Evolutionary conservation across 2,329 filamentous ascomycete genomes (phyloP), one percentile per base, ranked within the genome.

Genomic region (Botryotinia calthae): DNA sequence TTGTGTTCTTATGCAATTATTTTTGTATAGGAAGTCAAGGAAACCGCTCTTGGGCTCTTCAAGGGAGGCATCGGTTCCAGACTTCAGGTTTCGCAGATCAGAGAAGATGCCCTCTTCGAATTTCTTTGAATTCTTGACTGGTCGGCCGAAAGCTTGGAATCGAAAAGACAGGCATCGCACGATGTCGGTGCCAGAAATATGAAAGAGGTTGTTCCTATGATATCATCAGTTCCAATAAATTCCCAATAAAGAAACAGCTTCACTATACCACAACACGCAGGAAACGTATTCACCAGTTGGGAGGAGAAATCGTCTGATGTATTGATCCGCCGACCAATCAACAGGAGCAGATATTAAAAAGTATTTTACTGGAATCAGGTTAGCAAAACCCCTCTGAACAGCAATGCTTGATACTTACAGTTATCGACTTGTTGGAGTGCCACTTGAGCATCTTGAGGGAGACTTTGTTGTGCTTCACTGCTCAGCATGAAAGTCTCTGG

Each of bases 41-140:
- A 99, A 99, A 2, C 93, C 91, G 84, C 95, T 98, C 88, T 99
- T 99, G 72, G 96, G 96, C 86, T 99, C 96, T 84, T 99, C 96
- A 74, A 99, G 90, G 59, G 96, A 98, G 66, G 96, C 96, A 86
- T 99, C 96, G 79, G 95, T 98, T 77, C 96, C 96, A 37, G 96
- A 97, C 85, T 99, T 99, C 78, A 99, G 88, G 83, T 99, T 99
- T 83, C 96, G 93, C 82, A 99, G 86, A 82, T 99, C 96, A 61
- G 96, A 99, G 84, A 99, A 99, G 84, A 99, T 98, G 78, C 96
- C 96, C 84, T 99, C 96, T 84, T 99, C 96, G 81, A 99, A 99
- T 84, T 99, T 99, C 87, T 99, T 99, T 58, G 95, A 97, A 86
- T 99, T 99, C 88, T 98, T 98, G 75, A 99, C 96, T 0, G 96